Evolutionary conservation across 164 flowering plant genomes (phyloP).

Genomic region (Warburgia ugandensis): DNA sequence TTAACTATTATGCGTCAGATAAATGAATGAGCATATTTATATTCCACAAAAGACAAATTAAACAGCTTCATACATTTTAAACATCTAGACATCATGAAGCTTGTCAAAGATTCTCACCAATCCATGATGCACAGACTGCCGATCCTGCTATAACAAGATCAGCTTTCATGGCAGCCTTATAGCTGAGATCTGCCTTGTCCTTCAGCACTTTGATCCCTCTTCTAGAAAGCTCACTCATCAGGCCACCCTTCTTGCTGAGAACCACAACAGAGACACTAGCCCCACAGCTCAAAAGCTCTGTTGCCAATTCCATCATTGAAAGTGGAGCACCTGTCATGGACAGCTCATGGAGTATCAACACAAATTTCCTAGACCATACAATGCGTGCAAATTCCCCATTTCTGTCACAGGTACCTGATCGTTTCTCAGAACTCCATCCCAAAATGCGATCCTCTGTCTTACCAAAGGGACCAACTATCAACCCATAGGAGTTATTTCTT

Average conservation of each 20-base stretch:
- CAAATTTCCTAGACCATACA: slow-evolving; percentile 92
- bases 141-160: slow-evolving; percentile 97
- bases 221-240: slow-evolving; percentile 78
- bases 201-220: slow-evolving; percentile 84
- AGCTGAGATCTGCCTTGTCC: slow-evolving; percentile 73
- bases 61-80: background rate
- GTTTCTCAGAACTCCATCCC: slow-evolving; percentile 88
- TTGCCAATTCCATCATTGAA: slow-evolving; percentile 94
- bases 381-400: slow-evolving; percentile 71
- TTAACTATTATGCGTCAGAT: too few relatives aligned
- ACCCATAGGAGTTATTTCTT: slow-evolving; percentile 64
- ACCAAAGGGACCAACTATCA: slow-evolving; percentile 89
- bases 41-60: too few relatives aligned
- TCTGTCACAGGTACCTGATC: slow-evolving; percentile 92
- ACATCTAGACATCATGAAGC: background rate
- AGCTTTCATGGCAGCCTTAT: slow-evolving; percentile 83
- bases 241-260: slow-evolving; percentile 87
- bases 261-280: slow-evolving; percentile 87
- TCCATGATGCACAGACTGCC: slow-evolving; percentile 96
- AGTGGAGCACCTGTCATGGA: slow-evolving; percentile 97
- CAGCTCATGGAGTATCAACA: slow-evolving; percentile 84
- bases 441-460: slow-evolving; percentile 60
- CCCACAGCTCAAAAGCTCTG: slow-evolving; percentile 96
- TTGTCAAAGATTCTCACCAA: slow-evolving; percentile 49
- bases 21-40: too few relatives aligned